Base-by-base conservation (phyloP, 108 stramenopile species). In the Nitzschia sp. region DNA sequence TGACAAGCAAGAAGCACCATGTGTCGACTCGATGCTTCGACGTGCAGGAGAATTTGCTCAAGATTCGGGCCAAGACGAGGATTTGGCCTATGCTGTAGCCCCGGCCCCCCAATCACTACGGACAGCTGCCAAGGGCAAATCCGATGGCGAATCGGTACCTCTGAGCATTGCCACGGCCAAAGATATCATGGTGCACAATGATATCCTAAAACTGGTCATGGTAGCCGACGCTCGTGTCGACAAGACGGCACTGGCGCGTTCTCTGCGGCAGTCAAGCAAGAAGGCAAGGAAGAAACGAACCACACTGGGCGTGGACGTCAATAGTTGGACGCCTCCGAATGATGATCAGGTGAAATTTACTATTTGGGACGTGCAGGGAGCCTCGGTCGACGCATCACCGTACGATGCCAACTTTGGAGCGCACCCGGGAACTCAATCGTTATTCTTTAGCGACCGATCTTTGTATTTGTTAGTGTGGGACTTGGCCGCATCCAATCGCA, bases 391-490 rank as follows among this genome's bases (percentile, higher is more conserved):
- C n/a, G 65, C 15, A 2, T 41, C 58, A 48, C 57, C 73, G 22
- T 65, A 67, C 30, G 34, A 41, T 47, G 36, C 76, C 15, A 82
- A 78, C 38, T 79, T 83, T 61, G 84, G 84, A 13, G 79, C 73
- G 31, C 79, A 80, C 36, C 77, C 84, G 21, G 83, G 82, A 23
- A 91, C 86, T 2, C 92, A 93, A 59, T 88, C 89, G 21, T 60
- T 93, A 4, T 93, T 90, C 71, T 93, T 89, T 47, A 88, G 89
- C 3, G 79, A 75, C 34, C 71, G 78, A 58, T 70, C 88, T 0
- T 50, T 93, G 31, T 90, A 90, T 63, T 62, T 91, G 25, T 57
- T 93, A 16, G 85, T 88, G 9, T 93, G 86, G 85, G 92, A 93
- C 67, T 68, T 90, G 84, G 92, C 77, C 13, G 71, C 56, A 26